Conservation (phyloP, 345 rosid genomes). For the Eucalyptus curtisii region DNA sequence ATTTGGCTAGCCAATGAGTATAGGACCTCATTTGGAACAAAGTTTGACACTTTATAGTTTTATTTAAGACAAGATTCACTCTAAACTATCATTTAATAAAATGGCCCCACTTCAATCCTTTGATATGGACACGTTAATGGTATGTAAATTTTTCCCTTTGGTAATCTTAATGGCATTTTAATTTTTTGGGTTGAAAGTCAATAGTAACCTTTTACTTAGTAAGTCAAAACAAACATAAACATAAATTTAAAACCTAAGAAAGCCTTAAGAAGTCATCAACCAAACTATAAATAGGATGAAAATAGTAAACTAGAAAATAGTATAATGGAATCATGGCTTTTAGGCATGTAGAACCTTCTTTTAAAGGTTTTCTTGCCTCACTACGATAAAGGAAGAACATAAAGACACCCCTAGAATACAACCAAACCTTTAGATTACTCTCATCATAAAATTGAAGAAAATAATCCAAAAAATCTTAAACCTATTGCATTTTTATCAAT, state of each 20-base stretch:
- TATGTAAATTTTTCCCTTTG: not conserved
- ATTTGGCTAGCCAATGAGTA: not conserved
- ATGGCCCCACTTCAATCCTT: accelerated
- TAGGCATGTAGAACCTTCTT: not conserved
- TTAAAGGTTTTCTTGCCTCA: not conserved
- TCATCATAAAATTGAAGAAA: not conserved
- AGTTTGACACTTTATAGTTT: not conserved
- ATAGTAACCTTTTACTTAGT: not conserved
- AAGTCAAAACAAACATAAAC: not conserved
- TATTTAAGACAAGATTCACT: not conserved
- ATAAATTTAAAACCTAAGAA: not conserved
- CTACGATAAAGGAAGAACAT: not conserved
- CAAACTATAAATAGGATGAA: not conserved
- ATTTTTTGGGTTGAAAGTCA: not conserved
- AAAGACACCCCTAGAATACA: accelerated
- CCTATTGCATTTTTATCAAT: too few species aligned
- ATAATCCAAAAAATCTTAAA: too few species aligned
- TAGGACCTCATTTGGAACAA: not conserved
- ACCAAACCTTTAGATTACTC: not conserved
- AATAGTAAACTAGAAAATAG: not conserved
- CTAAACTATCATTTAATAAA: not conserved
- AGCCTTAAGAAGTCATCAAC: not conserved
- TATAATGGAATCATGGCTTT: not conserved
- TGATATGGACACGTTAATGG: not conserved
- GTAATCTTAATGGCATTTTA: not conserved